Conservation (phyloP, 805 yeast genomes). For the Clavispora vitiphila region DNA sequence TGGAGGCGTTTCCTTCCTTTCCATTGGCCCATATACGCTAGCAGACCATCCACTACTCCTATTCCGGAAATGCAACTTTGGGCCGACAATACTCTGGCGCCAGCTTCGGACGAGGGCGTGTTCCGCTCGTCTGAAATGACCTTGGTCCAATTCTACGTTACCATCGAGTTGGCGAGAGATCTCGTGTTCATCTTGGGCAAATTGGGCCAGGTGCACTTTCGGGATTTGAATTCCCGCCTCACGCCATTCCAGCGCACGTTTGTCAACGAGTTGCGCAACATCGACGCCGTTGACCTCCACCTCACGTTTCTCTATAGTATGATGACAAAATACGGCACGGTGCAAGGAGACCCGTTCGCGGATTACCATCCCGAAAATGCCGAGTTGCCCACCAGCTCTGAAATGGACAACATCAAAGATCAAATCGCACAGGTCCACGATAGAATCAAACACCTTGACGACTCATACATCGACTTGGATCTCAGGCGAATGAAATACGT, state of each 20-base stretch:
- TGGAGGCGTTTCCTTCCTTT: no score
- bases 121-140: slow-evolving; percentile 47
- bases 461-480: slow-evolving; percentile 25
- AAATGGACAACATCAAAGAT: slow-evolving; percentile 28
- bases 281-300: slow-evolving; percentile 31
- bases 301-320: slow-evolving; percentile 21
- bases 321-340: slow-evolving; percentile 28
- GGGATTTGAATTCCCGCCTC: slow-evolving; percentile 45
- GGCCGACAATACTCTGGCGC: background rate
- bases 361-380: slow-evolving; percentile 47
- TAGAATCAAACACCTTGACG: slow-evolving; percentile 33
- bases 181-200: slow-evolving; percentile 34
- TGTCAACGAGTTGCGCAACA: slow-evolving; percentile 33
- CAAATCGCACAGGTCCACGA: slow-evolving; percentile 23
- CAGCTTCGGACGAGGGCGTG: slow-evolving; percentile 27
- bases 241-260: slow-evolving; percentile 45
- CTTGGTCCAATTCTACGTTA: slow-evolving; percentile 44
- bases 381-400: slow-evolving; percentile 28
- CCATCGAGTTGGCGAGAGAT: slow-evolving; percentile 42
- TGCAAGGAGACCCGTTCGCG: slow-evolving; percentile 21
- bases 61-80: background rate
- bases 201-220: slow-evolving; percentile 39
- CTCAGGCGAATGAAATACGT: slow-evolving; percentile 19
- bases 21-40: no score
- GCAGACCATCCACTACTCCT: background rate